Base-by-base conservation (phyloP, 345 rosid genomes). In the Garcia nutans region DNA sequence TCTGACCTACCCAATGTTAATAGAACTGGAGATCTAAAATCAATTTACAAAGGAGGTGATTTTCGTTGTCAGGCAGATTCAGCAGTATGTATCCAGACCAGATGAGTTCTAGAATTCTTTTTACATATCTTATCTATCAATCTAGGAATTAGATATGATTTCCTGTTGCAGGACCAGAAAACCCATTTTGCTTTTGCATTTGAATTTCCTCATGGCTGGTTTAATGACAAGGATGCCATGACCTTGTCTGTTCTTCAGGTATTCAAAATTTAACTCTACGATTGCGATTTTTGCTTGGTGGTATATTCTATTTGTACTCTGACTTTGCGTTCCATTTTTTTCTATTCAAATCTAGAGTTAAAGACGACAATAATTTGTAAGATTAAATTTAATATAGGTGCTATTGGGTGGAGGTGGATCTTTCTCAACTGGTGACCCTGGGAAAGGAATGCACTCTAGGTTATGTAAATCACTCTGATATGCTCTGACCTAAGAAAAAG, bases 321-420 rank as follows among this genome's bases (percentile, higher is more conserved):
- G 12, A 60, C 28, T 70, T 65, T 65, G 68, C 6, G 9, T 47
- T 13, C 22, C 50, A 16, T 20, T 3, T 2, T 2, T 9, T 24
- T 45, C 52, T 54, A 50, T 28, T 69, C 61, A 49, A 12, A 47
- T 67, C 5, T 19, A 24, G 22, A 24, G 10, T 49, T 68, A 41
- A 15, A 69, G 44, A 23, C 10, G 19, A 8, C 0, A 37, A 17
- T 23, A 12, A 47, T 58, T 80, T 16, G 52, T 19, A 59, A 56
- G 37, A 44, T 8, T 64, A 37, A 45, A 74, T 23, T 3, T 44
- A 24, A 1, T 84, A 58, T 78, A 96, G 99, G 90, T 90, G 87
- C 92, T 96, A 44, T 74, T 93, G 94, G 97, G 99, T 72, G 99
- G 99, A 74, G 97, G 98, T 80, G 98, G 98, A 80, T 89, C 98